phyloP scores from a whole-genome alignment of 495 filamentous ascomycete species.

The Aspergillus diversus region DNA sequence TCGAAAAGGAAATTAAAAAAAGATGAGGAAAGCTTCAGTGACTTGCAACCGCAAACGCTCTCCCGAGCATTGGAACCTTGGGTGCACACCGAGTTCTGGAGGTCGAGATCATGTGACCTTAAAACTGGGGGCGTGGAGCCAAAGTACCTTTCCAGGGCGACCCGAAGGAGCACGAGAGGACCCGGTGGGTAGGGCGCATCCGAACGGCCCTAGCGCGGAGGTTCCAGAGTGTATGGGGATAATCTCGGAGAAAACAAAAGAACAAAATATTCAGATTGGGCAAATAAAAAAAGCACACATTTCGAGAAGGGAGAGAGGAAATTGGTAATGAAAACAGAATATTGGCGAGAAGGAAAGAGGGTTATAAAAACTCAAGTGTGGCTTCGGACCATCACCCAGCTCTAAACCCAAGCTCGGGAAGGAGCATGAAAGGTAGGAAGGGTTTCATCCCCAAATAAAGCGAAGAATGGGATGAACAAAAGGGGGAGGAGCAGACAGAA shows the following conservation, averaged over 20 bases:
- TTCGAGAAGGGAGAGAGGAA: neutral
- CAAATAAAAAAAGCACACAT: slow-evolving; percentile 12
- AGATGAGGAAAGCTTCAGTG: slow-evolving; percentile 1
- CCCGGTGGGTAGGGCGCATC: slow-evolving; percentile 12
- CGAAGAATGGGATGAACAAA: slow-evolving; percentile 6
- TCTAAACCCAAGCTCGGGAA: neutral
- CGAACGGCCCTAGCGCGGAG: slow-evolving; percentile 21
- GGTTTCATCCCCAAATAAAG: neutral
- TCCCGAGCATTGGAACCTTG: slow-evolving; percentile 12
- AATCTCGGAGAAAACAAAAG: slow-evolving; percentile 9
- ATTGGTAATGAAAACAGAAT: neutral
- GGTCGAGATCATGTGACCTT: slow-evolving; percentile 17
- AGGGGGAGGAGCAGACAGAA: slow-evolving; percentile 16
- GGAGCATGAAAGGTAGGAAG: neutral
- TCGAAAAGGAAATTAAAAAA: slow-evolving; percentile 11
- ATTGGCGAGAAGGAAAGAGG: neutral
- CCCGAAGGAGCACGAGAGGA: slow-evolving; percentile 14
- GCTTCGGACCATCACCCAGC: neutral
- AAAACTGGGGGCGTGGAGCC: slow-evolving; percentile 12
- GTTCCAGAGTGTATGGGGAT: slow-evolving; percentile 15
- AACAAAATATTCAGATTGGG: neutral
- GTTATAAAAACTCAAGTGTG: neutral
- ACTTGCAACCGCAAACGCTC: neutral
- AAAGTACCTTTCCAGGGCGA: slow-evolving; percentile 17
- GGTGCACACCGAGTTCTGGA: slow-evolving; percentile 10